Percentiles rank a stretch among this genome's conserved stretches.
Evolutionary conservation across 495 filamentous ascomycete genomes (phyloP).

Genomic region (Daldinia vernicosa): DNA sequence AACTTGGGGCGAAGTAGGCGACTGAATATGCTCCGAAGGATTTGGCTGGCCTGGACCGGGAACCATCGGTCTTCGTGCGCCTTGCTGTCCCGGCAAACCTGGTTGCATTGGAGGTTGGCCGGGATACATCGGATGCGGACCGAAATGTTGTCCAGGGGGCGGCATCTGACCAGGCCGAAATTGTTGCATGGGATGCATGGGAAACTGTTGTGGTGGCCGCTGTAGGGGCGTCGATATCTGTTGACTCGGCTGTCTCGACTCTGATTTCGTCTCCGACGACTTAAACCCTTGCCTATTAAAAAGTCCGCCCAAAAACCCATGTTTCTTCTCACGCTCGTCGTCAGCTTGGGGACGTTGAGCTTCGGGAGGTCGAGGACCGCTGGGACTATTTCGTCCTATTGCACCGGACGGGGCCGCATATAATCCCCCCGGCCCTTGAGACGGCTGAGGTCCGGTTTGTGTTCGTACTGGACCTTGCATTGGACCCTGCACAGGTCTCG

Average conservation of each 20-base stretch:
- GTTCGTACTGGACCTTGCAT: slow-evolving; percentile 27
- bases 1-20: slow-evolving; percentile 32
- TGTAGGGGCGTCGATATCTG: slow-evolving; percentile 22
- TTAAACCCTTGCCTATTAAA: slow-evolving; percentile 44
- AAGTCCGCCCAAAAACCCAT: slow-evolving; percentile 41
- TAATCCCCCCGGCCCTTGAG: slow-evolving; percentile 17
- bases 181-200: slow-evolving; percentile 22
- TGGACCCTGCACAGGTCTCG: slow-evolving; percentile 23
- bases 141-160: slow-evolving; percentile 35
- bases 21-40: slow-evolving; percentile 2
- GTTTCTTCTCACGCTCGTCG: slow-evolving; percentile 41
- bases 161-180: slow-evolving; percentile 40
- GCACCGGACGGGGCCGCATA: slow-evolving; percentile 12
- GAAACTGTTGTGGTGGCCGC: slow-evolving; percentile 28
- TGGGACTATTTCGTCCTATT: slow-evolving; percentile 25
- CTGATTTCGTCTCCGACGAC: slow-evolving; percentile 27
- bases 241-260: slow-evolving; percentile 23
- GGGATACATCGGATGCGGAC: slow-evolving; percentile 37
- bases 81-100: slow-evolving; percentile 26
- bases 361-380: slow-evolving; percentile 26
- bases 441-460: slow-evolving; percentile 4
- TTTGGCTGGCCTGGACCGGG: slow-evolving; percentile 18
- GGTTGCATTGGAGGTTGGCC: slow-evolving; percentile 36
- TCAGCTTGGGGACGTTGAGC: slow-evolving; percentile 34
- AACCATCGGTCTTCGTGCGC: slow-evolving; percentile 8